A percentile compares a stretch with the other conserved stretches of the same genome.
These are phyloP conservation scores for Hyaloscypha finlandica DNA, from an alignment of 495 filamentous ascomycete species.

Conservation along the genomic window DNA sequence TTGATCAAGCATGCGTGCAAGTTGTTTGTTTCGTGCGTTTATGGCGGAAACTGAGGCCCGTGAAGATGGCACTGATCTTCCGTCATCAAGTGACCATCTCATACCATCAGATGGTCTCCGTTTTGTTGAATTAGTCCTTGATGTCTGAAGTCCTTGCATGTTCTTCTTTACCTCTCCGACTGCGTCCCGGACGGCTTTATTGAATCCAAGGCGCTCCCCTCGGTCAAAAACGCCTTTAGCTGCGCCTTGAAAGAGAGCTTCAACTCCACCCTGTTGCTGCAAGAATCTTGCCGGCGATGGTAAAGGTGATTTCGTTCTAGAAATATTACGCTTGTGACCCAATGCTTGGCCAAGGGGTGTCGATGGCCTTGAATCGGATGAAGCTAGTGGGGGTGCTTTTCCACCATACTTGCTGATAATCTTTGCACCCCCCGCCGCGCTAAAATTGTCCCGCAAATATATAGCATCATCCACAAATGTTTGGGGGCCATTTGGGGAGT, in stretches of 20 bases:
- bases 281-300: conserved; percentile 60
- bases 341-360: conserved; percentile 37
- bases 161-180: conserved; percentile 79
- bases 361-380: conserved; percentile 36
- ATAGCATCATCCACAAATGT: conserved; percentile 88
- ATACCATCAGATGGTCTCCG: conserved; percentile 25
- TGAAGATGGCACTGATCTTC: conserved; percentile 26
- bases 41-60: conserved; percentile 46
- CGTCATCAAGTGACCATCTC: conserved; percentile 39
- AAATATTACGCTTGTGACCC: conserved; percentile 20
- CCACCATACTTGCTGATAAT: conserved; percentile 85
- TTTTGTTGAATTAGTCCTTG: conserved; percentile 18
- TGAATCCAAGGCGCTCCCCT: conserved; percentile 84
- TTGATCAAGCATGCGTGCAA: conserved; percentile 72
- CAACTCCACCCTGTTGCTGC: conserved; percentile 65
- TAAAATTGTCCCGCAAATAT: conserved; percentile 77
- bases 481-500: conserved; percentile 61
- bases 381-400: conserved; percentile 53
- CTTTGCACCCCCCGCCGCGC: conserved; percentile 65
- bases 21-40: conserved; percentile 69
- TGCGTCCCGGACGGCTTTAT: conserved; percentile 87
- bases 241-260: conserved; percentile 80
- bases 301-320: conserved; percentile 46
- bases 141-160: conserved; percentile 49
- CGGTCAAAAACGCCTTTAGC: conserved; percentile 80